Evolutionary conservation across 148 eudicot species (phyloP), one percentile per base, ranked within the genome.

Genomic region (Persicaria tinctoria): DNA sequence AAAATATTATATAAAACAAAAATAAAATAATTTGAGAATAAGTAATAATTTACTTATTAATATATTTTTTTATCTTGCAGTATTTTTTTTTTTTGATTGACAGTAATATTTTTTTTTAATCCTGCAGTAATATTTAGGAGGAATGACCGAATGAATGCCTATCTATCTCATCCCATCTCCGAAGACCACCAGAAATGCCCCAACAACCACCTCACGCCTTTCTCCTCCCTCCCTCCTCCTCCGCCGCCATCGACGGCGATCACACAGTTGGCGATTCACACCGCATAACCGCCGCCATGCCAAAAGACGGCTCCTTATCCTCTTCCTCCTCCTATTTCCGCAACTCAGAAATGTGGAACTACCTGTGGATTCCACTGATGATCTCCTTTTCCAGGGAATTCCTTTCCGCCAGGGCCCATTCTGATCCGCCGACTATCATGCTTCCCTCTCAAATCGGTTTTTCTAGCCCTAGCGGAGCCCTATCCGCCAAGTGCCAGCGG

Each of bases 331-430:
- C 82, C n/a, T 51, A 73, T 5, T 38, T 79, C 6, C 46, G 41
- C 9, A 41, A 51, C 60, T 49, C 79, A 55, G 63, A 74, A 77
- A 78, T 79, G 79, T 72, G 75, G 73, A 76, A 80, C 59, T 84
- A 68, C 57, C 75, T 84, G 46, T 86, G 87, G 86, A 80, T 91
- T 76, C 80, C 84, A 3, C 5, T 88, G 51, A 76, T 90, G 14
- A 78, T 86, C 56, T 77, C 87, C 8, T 38, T 86, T 5, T 74
- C 84, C 66, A 82, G 55, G 7, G 80, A 78, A 55, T 48, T 82
- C 56, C 10, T 75, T 41, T 72, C 80, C 1, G 76, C 77, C 12
- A 56, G 69, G 17, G 76, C 88, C 14, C 78, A 84, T 12, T 72
- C 49, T 46, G 47, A 66, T 66, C 32, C 84, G n/a, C 68, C 78